Evolutionary conservation across 129 eudicot species (phyloP), one percentile per base, ranked within the genome.

Genomic region (Arctium minus): DNA sequence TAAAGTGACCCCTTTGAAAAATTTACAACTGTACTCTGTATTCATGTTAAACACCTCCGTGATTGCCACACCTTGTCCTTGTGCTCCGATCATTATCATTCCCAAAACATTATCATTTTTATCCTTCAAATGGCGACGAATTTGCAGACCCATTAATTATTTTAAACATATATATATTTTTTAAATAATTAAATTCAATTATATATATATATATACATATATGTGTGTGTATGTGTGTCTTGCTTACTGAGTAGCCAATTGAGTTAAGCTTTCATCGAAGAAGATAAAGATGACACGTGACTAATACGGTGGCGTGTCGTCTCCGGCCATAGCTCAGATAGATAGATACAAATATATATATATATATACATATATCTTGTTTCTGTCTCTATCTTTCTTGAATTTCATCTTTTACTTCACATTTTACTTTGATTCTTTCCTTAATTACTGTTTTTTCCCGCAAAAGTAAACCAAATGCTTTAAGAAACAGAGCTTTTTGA

Each of bases 241-340:
- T 64, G 70, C 85, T 82, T 46, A 82, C 70, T 82, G 50, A 32
- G 80, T 50, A 40, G 31, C 79, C 53, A 76, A 70, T 8, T 79
- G 56, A 64, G 76, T 76, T 76, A 38, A 46, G 53, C 38, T 79
- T 64, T 64, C 73, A 82, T 40, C 18, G 36, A 82, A 37, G 70
- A 84, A 73, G 70, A 75, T 48, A 67, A 62, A 29, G 64, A 46
- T 74, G 72, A 68, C 77, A 80, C 39, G 84, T 85, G 81, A 77
- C 86, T 85, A 70, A 40, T 76, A 37, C 79, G 84, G 79, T 86
- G 67, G 73, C 92, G 89, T 85, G 89, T 76, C 88, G 84, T 78
- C 86, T 4, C 90, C 85, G 88, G 90, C 86, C 68, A 60, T 60
- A 60, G 2, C 29, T 60, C 68, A 60, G 29, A 60, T 56, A 48